phyloP scores from a whole-genome alignment of 441 rosid species.

The Jatropha multifida region DNA sequence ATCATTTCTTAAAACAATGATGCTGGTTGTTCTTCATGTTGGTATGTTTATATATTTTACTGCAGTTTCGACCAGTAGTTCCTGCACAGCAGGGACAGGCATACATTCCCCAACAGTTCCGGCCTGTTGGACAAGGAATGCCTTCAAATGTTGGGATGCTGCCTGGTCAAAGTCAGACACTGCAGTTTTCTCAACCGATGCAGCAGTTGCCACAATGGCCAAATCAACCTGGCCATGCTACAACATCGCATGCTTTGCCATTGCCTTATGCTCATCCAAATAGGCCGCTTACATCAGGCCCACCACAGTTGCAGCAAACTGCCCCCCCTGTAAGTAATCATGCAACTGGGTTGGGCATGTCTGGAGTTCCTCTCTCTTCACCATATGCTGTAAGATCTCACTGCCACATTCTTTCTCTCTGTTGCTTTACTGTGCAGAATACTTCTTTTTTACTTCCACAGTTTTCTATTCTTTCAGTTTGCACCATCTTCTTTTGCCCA shows the following conservation, averaged over 20 bases:
- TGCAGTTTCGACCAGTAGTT: conserved; percentile 71
- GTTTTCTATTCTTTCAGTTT: conserved; percentile 47
- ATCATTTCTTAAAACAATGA: not conserved
- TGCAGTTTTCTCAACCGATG: conserved; percentile 68
- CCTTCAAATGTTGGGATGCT: conserved; percentile 54
- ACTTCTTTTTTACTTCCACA: conserved; percentile 21
- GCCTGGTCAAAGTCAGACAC: conserved; percentile 53
- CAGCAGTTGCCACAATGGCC: conserved; percentile 74
- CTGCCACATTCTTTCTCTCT: conserved; percentile 13
- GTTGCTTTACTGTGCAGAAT: conserved; percentile 12
- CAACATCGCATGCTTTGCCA: conserved; percentile 61
- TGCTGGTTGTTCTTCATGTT: conserved; percentile 6
- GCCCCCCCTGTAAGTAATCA: conserved; percentile 38
- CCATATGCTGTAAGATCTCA: conserved; percentile 52
- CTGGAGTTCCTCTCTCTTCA: conserved; percentile 54
- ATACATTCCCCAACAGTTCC: conserved; percentile 74
- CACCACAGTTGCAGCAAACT: conserved; percentile 51
- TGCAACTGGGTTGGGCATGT: conserved; percentile 45
- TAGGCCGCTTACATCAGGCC: conserved; percentile 56
- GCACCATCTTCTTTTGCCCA: conserved; percentile 61
- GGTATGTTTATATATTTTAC: not conserved
- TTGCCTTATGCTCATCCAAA: conserved; percentile 58
- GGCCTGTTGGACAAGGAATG: conserved; percentile 63
- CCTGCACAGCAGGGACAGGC: conserved; percentile 69
- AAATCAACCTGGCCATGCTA: conserved; percentile 63